Evolutionary conservation across 2,329 filamentous ascomycete species (phyloP), one percentile per base, ranked within the genome.

Genomic region (Colletotrichum sp.): DNA sequence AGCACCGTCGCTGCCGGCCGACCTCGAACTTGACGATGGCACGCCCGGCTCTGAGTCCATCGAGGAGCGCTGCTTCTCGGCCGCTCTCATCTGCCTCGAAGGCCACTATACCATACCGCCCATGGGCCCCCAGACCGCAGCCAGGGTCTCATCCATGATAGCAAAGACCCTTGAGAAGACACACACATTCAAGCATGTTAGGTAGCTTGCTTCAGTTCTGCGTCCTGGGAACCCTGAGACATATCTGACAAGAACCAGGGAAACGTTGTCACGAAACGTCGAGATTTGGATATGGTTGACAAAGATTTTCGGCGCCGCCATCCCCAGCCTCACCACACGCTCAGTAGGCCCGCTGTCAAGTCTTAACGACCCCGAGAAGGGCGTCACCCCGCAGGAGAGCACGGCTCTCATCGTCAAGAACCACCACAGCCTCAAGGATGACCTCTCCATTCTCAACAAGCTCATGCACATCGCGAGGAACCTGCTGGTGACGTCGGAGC

Each of bases 401-500:
- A 92, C 91, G 2, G 87, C 89, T 18, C 84, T 93, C 48, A 93
- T 93, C 75, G 87, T 92, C 43, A 91, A 91, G 83, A 92, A 93
- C 81, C 91, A 92, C 79, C 87, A 86, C 7, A 86, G 87, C 30
- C 87, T 93, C 74, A 91, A 92, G 79, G 91, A 93, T 75, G 92
- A 93, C 74, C 83, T 93, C 72, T 89, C 90, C 69, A 89, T 91
- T 74, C 85, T 93, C 69, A 93, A 93, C 85, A 93, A 92, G 84
- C 85, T 93, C 74, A 91, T 93, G 90, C 91, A 93, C 76, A 92
- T 93, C 80, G 91, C 91, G 2, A 85, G 92, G 66, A 93, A 93
- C 77, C 85, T 93, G 76, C 86, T 93, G 28, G 92, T 93, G 34
- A 92, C 92, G 12, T 89, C 90, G 9, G 90, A 93, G 79, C 91